A percentile compares a stretch with the other conserved stretches of the same genome.
Evolutionary conservation across 345 rosid genomes (phyloP).

Genomic region (Murraya paniculata): DNA sequence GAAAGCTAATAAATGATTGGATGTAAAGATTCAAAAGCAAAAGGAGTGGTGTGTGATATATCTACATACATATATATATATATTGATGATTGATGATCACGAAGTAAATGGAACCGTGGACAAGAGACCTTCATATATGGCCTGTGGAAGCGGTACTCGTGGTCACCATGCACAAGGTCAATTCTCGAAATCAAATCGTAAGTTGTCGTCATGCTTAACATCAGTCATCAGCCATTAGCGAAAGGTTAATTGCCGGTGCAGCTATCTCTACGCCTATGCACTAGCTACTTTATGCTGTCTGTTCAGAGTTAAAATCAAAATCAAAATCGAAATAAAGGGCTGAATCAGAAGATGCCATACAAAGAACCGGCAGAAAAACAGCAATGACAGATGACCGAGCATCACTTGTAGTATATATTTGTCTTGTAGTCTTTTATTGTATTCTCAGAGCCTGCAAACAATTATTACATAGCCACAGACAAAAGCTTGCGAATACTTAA

Average conservation of each 20-base stretch:
- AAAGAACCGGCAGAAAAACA: not conserved
- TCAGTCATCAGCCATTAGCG: slow-evolving; percentile 2
- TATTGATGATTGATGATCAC: not conserved
- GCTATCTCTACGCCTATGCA: not conserved
- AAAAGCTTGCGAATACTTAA: not conserved
- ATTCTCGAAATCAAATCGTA: slow-evolving; percentile 7
- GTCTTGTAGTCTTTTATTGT: not conserved
- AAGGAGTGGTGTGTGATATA: not conserved
- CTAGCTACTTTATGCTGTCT: not conserved
- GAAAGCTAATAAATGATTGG: not conserved
- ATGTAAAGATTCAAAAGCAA: not conserved
- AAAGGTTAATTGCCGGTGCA: not conserved
- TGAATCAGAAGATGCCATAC: slow-evolving; percentile 6
- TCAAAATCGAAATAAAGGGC: not conserved
- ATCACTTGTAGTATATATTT: not conserved
- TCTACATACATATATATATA: no score
- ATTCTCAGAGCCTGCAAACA: not conserved
- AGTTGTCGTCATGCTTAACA: slow-evolving; percentile 19
- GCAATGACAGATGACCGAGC: not conserved
- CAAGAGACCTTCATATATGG: not conserved
- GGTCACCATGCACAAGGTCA: slow-evolving; percentile 27
- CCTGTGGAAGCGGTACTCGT: slow-evolving; percentile 23
- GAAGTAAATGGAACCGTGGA: slow-evolving; percentile 7
- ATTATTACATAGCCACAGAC: not conserved
- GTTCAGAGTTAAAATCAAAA: not conserved